phyloP scores from a whole-genome alignment of 768 basidiomycete species.

The Lentinula aciculospora region DNA sequence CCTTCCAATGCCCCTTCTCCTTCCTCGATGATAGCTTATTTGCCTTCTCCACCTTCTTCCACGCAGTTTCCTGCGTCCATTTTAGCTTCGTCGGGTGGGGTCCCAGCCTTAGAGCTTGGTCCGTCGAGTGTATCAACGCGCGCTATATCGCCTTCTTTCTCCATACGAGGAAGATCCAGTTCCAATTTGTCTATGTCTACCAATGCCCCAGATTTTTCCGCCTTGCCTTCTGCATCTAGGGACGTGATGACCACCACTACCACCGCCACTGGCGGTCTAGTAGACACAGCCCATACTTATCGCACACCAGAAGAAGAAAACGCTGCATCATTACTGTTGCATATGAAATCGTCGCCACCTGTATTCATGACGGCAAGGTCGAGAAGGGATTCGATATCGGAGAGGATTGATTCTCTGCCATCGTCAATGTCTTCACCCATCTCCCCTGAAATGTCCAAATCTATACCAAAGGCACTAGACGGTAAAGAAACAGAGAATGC shows the following conservation, averaged over 20 bases:
- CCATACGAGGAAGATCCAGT: not conserved
- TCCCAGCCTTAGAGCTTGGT: conserved; percentile 37
- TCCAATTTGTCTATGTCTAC: not conserved
- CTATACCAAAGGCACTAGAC: not conserved
- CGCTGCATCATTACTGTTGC: conserved; percentile 61
- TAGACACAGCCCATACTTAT: conserved; percentile 11
- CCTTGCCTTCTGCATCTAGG: conserved; percentile 11
- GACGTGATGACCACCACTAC: not conserved
- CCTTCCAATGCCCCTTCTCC: conserved; percentile 8
- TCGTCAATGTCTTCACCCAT: not conserved
- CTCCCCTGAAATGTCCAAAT: not conserved
- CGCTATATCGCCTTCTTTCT: conserved; percentile 1
- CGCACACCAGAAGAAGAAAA: conserved; percentile 64
- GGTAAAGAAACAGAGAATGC: not conserved
- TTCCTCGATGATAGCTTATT: conserved; percentile 24
- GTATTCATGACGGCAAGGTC: conserved; percentile 7
- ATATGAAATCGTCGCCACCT: conserved; percentile 49
- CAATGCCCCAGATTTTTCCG: not conserved
- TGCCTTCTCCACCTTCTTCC: conserved; percentile 55
- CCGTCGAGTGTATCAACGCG: conserved; percentile 6
- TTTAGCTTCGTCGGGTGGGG: conserved; percentile 20
- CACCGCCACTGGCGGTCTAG: not conserved
- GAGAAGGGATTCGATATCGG: not conserved
- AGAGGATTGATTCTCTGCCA: not conserved
- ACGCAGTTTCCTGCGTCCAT: conserved; percentile 39